These are phyloP conservation scores for Pseudocercospora pini-densiflorae DNA, from an alignment of 2,329 filamentous ascomycete species.

Conservation along the genomic window DNA sequence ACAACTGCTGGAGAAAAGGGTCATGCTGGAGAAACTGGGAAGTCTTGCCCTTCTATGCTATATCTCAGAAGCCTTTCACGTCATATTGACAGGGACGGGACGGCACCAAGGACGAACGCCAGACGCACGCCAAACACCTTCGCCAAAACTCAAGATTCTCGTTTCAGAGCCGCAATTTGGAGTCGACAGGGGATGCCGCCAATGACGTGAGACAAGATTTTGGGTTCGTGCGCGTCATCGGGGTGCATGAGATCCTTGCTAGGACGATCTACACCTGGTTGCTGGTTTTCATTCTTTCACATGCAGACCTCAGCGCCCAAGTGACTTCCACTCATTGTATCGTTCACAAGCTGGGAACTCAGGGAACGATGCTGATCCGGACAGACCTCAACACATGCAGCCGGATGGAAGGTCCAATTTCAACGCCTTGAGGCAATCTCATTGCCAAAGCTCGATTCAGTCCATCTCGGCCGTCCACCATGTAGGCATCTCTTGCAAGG, in stretches of 20 bases:
- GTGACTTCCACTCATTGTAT: too few relatives aligned
- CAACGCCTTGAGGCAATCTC: too few relatives aligned
- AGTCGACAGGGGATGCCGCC: background rate
- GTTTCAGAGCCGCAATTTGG: background rate
- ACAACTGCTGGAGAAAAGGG: too few relatives aligned
- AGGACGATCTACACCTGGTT: background rate
- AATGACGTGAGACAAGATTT: slow-evolving; percentile 3
- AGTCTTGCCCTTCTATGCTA: background rate
- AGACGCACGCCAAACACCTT: background rate
- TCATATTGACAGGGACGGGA: slow-evolving; percentile 8
- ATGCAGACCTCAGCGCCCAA: too few relatives aligned
- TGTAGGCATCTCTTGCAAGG: too few relatives aligned
- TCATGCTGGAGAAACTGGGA: background rate
- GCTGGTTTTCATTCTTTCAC: background rate
- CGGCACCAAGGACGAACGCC: slow-evolving; percentile 1
- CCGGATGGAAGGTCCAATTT: too few relatives aligned
- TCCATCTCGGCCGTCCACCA: too few relatives aligned
- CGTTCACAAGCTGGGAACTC: too few relatives aligned
- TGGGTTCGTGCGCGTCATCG: slow-evolving; percentile 1
- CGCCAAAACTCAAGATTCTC: background rate
- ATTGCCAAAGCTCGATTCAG: too few relatives aligned
- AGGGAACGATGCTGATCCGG: too few relatives aligned
- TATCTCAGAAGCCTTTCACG: slow-evolving; percentile 9
- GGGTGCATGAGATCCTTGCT: slow-evolving; percentile 1
- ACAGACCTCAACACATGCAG: too few relatives aligned